These are phyloP conservation scores for Tetratostichococcus sp. DNA, from an alignment of 139 green algal genomes.

Conservation along the genomic window DNA sequence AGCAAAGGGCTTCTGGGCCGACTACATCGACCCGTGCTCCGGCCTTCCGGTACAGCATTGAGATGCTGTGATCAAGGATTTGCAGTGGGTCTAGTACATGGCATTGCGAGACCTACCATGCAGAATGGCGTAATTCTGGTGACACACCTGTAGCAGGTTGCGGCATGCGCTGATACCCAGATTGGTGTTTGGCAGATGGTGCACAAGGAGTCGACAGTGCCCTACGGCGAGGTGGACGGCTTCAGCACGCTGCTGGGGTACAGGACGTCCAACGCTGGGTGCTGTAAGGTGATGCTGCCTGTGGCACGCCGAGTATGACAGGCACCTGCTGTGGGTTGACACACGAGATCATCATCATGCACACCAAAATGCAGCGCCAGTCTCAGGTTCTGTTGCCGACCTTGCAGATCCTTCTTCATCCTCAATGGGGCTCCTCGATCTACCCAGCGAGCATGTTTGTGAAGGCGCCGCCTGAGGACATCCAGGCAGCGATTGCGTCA, in stretches of 20 bases:
- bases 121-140: no score
- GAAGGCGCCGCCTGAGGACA: constrained; percentile 55
- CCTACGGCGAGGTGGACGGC: constrained; percentile 89
- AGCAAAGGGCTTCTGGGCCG: constrained; percentile 74
- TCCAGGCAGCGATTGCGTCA: constrained; percentile 37
- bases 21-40: constrained; percentile 97
- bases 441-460: constrained; percentile 92
- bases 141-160: no score
- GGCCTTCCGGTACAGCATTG: constrained; percentile 66
- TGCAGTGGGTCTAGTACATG: no score
- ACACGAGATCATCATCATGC: no score
- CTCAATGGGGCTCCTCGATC: constrained; percentile 80
- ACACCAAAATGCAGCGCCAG: no score
- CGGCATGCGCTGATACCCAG: constrained; percentile 1
- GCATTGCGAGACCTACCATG: no score
- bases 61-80: no score
- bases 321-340: no score
- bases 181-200: constrained; percentile 62
- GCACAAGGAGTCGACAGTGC: constrained; percentile 49
- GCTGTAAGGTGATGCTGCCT: constrained; percentile 66
- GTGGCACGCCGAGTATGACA: no score
- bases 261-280: constrained; percentile 62
- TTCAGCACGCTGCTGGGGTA: constrained; percentile 63
- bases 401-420: constrained; percentile 79
- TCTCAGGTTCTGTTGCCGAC: no score